Evolutionary conservation across 148 eudicot species (phyloP).

Genomic region (Persicaria maculosa): DNA sequence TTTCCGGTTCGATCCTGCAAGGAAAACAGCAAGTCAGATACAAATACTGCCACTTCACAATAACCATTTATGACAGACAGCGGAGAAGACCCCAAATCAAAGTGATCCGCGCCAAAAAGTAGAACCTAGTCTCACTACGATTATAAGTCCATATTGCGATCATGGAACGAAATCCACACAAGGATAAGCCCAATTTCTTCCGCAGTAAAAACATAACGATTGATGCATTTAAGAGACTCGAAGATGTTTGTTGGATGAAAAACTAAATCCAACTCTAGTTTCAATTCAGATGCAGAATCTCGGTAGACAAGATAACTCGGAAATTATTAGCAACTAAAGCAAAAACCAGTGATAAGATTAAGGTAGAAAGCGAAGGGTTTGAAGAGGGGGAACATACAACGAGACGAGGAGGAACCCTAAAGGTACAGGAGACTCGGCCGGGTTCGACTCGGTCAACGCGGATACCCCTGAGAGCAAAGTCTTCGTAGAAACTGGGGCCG

Average conservation of each 20-base stretch:
- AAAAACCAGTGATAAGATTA: neutral
- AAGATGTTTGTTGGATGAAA: neutral
- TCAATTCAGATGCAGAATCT: neutral
- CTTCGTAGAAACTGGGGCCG: conserved; percentile 51
- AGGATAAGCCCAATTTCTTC: neutral
- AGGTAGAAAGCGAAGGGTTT: neutral
- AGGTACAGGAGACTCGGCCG: conserved; percentile 43
- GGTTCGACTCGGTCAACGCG: conserved; percentile 64
- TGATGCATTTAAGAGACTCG: neutral
- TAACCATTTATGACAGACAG: neutral
- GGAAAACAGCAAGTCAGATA: neutral
- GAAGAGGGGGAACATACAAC: conserved; percentile 27
- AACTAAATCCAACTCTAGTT: too few species aligned
- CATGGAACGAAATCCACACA: neutral
- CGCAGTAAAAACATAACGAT: neutral
- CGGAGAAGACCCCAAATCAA: neutral
- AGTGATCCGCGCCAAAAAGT: too few species aligned
- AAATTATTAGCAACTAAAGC: neutral
- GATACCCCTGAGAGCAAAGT: conserved; percentile 48
- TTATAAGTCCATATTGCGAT: neutral
- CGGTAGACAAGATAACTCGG: neutral
- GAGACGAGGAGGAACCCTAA: conserved; percentile 63
- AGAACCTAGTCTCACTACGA: too few species aligned
- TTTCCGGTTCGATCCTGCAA: conserved; percentile 44
- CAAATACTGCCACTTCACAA: neutral